Evolutionary conservation across 2,329 filamentous ascomycete species (phyloP), one percentile per base, ranked within the genome.

Genomic region (Myrmaecium sp.): DNA sequence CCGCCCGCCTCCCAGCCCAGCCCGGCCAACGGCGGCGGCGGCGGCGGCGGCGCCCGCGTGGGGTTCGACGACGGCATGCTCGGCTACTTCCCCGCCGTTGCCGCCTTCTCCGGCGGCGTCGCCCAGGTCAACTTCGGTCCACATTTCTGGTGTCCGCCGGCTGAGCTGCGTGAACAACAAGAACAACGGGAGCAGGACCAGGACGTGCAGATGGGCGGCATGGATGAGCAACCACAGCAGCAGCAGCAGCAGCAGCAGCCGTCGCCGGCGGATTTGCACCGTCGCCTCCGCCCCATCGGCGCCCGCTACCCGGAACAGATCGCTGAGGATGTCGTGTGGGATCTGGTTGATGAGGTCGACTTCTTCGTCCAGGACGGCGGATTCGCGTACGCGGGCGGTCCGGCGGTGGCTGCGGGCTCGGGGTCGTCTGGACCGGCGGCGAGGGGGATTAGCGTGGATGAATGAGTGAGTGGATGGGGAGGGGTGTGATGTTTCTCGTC

Each of bases 61-160:
- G 82, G 82, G 15, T 71, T 92, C 34, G 89, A 98, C 44, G 89
- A 98, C 44, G 89, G 86, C 18, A 79, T 89, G 64, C 67, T 94
- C 2, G 91, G 89, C 7, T 98, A 98, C 55, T 93, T 92, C 44
- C 89, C 89, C 2, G 81, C 84, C 13, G 72, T 98, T 12, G 89
- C 83, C 40, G 78, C 89, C 13, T 95, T 94, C 55, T 74, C 79
- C 23, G 86, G 84, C 27, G 89, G 86, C 14, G 78, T 84, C 2
- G 84, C 79, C 10, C 80, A 95, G 49, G 75, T 86, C 41, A 94
- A 94, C 51, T 94, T 98, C 46, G 86, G 89, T 1, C 83, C 82
- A 0, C 65, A 89, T 17, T 95, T 93, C 58, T 94, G 84, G 83
- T 78, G 63, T 45, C 81, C 83, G 10, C 84, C 84, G 1, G 64